phyloP scores from a whole-genome alignment of 768 basidiomycete genomes.

The Auricularia sp. region DNA sequence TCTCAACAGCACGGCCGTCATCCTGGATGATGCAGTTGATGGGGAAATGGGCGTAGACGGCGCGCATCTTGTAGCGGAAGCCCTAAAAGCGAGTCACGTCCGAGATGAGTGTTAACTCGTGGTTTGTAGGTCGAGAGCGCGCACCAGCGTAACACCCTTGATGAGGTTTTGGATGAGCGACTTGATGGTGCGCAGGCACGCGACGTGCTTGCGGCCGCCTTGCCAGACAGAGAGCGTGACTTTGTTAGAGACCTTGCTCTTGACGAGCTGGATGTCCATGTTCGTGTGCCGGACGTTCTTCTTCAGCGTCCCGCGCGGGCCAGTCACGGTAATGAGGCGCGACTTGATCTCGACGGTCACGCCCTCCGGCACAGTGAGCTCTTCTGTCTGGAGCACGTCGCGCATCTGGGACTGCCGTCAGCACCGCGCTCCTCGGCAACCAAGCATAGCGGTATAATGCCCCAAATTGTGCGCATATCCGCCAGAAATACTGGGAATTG shows the following conservation, averaged over 20 bases:
- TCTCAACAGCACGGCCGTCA: conserved; percentile 62
- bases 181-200: conserved; percentile 93
- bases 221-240: conserved; percentile 96
- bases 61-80: conserved; percentile 99
- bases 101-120: not conserved
- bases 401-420: conserved; percentile 51
- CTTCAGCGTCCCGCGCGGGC: conserved; percentile 84
- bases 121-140: conserved; percentile 10
- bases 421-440: not conserved
- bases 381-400: conserved; percentile 89
- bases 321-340: conserved; percentile 82
- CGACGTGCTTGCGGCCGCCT: conserved; percentile 95
- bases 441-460: not conserved
- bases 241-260: conserved; percentile 60
- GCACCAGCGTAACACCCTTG: conserved; percentile 88
- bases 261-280: conserved; percentile 84
- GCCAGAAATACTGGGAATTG: no score
- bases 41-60: conserved; percentile 99
- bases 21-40: conserved; percentile 96
- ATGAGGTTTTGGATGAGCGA: conserved; percentile 97
- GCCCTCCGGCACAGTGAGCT: conserved; percentile 77
- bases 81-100: conserved; percentile 42
- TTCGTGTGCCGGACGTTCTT: conserved; percentile 89
- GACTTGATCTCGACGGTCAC: conserved; percentile 85
- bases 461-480: not conserved